phyloP scores from a whole-genome alignment of 352 stramenopile genomes.

The Globisporangium sylvaticum region DNA sequence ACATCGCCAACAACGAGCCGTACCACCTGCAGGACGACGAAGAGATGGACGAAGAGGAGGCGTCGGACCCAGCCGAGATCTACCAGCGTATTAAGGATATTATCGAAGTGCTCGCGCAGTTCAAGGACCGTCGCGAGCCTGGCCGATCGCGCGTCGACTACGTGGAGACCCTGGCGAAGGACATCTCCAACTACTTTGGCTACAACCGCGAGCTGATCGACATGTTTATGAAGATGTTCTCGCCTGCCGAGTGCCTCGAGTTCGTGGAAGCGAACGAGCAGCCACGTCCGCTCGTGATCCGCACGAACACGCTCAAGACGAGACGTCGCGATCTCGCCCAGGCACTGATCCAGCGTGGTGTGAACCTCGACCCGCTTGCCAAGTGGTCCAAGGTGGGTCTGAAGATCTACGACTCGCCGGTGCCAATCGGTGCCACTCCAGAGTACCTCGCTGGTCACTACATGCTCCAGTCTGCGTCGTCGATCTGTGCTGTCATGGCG shows the following conservation, averaged over 20 bases:
- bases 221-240: constrained; percentile 97
- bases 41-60: constrained; percentile 60
- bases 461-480: constrained; percentile 99
- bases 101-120: constrained; percentile 92
- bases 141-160: constrained; percentile 93
- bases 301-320: constrained; percentile 99
- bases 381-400: constrained; percentile 99
- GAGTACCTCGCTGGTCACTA: constrained; percentile 99
- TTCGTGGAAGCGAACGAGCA: constrained; percentile 99
- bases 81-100: constrained; percentile 94
- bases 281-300: constrained; percentile 96
- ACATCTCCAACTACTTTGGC: constrained; percentile 97
- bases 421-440: constrained; percentile 98
- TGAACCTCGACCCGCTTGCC: constrained; percentile 97
- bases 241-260: constrained; percentile 95
- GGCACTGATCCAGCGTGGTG: constrained; percentile 97
- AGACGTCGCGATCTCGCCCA: constrained; percentile 97
- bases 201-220: constrained; percentile 98
- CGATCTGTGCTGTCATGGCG: constrained; percentile 98
- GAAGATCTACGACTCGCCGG: constrained; percentile 97
- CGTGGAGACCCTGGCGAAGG: constrained; percentile 88
- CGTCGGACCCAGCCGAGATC: constrained; percentile 76
- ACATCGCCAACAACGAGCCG: constrained; percentile 82
- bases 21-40: constrained; percentile 81
- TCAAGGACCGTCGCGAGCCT: constrained; percentile 92